phyloP scores from a whole-genome alignment of 164 flowering plant genomes.

The Dillenia turbinata region DNA sequence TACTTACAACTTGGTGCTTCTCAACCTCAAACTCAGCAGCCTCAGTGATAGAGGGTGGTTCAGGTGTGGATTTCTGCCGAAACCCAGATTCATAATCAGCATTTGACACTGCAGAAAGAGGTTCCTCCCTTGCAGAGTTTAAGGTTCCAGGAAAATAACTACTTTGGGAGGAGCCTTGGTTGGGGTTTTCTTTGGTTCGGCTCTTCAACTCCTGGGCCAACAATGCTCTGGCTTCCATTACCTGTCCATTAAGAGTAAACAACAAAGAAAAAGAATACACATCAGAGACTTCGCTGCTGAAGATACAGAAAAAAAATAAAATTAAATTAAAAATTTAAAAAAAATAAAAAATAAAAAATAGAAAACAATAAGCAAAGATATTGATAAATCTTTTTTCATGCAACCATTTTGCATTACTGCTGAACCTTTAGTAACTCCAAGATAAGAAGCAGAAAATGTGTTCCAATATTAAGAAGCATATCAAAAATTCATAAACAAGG shows the following conservation, averaged over 20 bases:
- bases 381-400: no score
- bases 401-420: no score
- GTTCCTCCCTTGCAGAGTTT: slow-evolving; percentile 30
- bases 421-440: no score
- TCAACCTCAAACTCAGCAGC: slow-evolving; percentile 37
- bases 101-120: slow-evolving; percentile 27
- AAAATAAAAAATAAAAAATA: no score
- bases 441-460: no score
- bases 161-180: slow-evolving; percentile 21
- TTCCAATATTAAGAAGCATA: no score
- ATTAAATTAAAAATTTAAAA: no score
- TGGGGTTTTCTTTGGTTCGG: slow-evolving; percentile 19
- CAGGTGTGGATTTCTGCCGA: slow-evolving; percentile 17
- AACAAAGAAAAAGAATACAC: no score
- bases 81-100: slow-evolving; percentile 20
- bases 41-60: slow-evolving; percentile 14
- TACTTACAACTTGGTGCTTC: slow-evolving; percentile 40
- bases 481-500: no score
- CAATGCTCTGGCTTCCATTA: slow-evolving; percentile 74
- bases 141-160: slow-evolving; percentile 18
- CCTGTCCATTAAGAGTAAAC: slow-evolving; percentile 27
- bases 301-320: no score
- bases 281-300: no score
- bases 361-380: no score
- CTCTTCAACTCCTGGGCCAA: slow-evolving; percentile 45